These are phyloP conservation scores for Golovinomyces cichoracearum DNA, from an alignment of 2,329 filamentous ascomycete species.

Conservation along the genomic window DNA sequence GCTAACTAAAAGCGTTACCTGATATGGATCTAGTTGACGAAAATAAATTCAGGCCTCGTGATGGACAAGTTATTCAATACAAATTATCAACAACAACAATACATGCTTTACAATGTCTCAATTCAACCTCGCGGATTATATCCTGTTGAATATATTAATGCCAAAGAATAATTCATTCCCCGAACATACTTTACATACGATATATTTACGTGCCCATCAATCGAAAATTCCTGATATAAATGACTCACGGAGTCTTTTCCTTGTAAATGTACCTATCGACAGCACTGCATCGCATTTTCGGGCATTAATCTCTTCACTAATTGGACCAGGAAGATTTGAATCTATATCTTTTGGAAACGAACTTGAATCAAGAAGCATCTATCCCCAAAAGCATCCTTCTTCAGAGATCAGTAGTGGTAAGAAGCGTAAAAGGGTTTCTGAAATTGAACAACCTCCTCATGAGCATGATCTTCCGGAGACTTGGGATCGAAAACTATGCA, in stretches of 20 bases:
- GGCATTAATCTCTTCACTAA: slow-evolving; percentile 43
- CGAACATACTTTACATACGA: slow-evolving; percentile 39
- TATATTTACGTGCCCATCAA: slow-evolving; percentile 64
- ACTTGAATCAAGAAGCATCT: slow-evolving; percentile 2
- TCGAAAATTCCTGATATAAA: slow-evolving; percentile 50
- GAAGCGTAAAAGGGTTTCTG: slow-evolving; percentile 25
- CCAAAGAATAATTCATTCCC: slow-evolving; percentile 30
- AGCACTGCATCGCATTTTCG: slow-evolving; percentile 55
- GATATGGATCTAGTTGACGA: too few relatives aligned
- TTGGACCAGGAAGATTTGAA: slow-evolving; percentile 58
- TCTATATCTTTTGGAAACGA: slow-evolving; percentile 47
- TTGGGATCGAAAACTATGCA: slow-evolving; percentile 46
- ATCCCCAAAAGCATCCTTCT: slow-evolving; percentile 14
- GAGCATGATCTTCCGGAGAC: slow-evolving; percentile 43
- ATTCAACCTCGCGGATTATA: slow-evolving; percentile 9
- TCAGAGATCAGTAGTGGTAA: slow-evolving; percentile 13
- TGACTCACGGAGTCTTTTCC: slow-evolving; percentile 57
- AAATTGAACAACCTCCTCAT: slow-evolving; percentile 21
- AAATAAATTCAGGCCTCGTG: too few relatives aligned
- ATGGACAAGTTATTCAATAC: too few relatives aligned
- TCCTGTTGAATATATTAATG: slow-evolving; percentile 12
- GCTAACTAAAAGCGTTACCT: too few relatives aligned
- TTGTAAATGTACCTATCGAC: slow-evolving; percentile 74
- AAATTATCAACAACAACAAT: too few relatives aligned
- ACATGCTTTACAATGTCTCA: not conserved